Conservation (phyloP, 208 protist genomes). For the Trypanosoma vivax region DNA sequence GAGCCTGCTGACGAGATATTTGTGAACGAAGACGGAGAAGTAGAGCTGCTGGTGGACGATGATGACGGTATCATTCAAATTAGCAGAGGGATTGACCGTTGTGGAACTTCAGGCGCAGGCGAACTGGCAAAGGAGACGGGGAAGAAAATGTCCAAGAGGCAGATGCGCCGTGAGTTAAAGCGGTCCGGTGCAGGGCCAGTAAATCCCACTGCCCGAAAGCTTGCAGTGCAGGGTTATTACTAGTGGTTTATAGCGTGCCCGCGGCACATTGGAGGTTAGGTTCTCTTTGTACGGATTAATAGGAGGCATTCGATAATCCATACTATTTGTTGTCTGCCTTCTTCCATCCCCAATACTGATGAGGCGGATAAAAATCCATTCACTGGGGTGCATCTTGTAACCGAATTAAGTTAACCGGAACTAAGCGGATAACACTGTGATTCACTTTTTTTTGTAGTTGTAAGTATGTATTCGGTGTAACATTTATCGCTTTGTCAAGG, state of each 20-base stretch:
- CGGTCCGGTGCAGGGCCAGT: constrained; percentile 29
- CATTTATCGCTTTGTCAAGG: too few relatives aligned
- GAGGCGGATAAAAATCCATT: too few relatives aligned
- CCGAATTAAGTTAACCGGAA: too few relatives aligned
- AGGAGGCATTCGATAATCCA: too few relatives aligned
- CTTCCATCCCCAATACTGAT: too few relatives aligned
- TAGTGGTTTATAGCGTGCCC: background rate
- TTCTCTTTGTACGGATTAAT: too few relatives aligned
- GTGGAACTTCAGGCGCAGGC: constrained; percentile 15
- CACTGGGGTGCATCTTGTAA: too few relatives aligned
- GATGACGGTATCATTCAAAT: constrained; percentile 83
- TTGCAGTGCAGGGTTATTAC: constrained; percentile 56
- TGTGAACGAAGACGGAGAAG: constrained; percentile 68
- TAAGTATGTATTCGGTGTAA: too few relatives aligned
- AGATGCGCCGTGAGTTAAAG: constrained; percentile 66
- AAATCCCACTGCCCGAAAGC: constrained; percentile 58
- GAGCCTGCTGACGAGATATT: constrained; percentile 67
- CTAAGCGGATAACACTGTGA: too few relatives aligned
- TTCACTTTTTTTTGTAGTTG: too few relatives aligned
- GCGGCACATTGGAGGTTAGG: too few relatives aligned
- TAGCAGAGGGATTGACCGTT: constrained; percentile 24
- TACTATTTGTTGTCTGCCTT: too few relatives aligned
- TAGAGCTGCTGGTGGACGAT: constrained; percentile 81
- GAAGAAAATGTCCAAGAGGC: constrained; percentile 56
- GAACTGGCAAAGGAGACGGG: background rate